Percentiles rank a stretch among this genome's conserved stretches.
Evolutionary conservation across 495 filamentous ascomycete genomes (phyloP).

Genomic region (Alectoria sarmentosa): DNA sequence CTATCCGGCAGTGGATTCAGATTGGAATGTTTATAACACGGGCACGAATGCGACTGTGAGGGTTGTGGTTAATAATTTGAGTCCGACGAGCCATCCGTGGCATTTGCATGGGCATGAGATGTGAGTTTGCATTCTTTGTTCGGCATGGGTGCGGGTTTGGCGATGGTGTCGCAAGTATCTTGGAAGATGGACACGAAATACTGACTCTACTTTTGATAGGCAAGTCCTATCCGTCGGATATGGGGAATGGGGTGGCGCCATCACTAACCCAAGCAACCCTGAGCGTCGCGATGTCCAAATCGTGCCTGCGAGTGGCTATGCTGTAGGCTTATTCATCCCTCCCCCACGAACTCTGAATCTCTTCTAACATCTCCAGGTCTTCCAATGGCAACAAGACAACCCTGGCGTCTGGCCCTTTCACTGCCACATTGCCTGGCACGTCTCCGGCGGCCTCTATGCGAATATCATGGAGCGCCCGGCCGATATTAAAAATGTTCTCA

Average conservation of each 20-base stretch:
- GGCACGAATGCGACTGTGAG: constrained; percentile 15
- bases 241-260: constrained; percentile 14
- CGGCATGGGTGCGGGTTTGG: neutral
- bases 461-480: constrained; percentile 22
- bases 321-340: constrained; percentile 22
- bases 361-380: neutral
- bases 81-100: constrained; percentile 17
- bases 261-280: constrained; percentile 32
- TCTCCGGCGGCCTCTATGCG: constrained; percentile 19
- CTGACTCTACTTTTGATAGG: neutral
- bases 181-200: neutral
- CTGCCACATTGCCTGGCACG: constrained; percentile 30
- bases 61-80: constrained; percentile 17
- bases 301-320: constrained; percentile 41
- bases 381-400: constrained; percentile 19
- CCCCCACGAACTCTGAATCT: neutral
- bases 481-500: constrained; percentile 19
- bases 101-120: constrained; percentile 23
- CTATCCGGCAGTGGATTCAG: constrained; percentile 18
- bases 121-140: neutral
- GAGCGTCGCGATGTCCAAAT: constrained; percentile 53
- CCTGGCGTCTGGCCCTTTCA: constrained; percentile 25
- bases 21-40: constrained; percentile 21
- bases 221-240: constrained; percentile 13
- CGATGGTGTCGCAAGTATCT: neutral